Percentiles rank a stretch among this genome's conserved stretches.
Evolutionary conservation across 768 basidiomycete genomes (phyloP).

Genomic region (Lactifluus subvellereus): DNA sequence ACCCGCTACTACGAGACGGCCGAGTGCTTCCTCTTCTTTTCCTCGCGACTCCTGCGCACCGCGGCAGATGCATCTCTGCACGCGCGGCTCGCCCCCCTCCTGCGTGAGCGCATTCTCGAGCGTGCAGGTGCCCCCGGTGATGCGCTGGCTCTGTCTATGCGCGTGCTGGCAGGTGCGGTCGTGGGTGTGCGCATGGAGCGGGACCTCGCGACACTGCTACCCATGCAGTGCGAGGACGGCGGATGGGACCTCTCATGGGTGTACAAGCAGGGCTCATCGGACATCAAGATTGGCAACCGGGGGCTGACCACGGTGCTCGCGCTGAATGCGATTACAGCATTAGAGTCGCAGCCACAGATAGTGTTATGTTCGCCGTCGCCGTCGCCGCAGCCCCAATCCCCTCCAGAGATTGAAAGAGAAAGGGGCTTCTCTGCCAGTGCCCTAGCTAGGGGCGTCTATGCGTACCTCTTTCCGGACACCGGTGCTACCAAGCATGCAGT

Average conservation of each 20-base stretch:
- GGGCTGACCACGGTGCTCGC: conserved; percentile 51
- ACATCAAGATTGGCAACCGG: conserved; percentile 46
- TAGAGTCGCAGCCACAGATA: conserved; percentile 7
- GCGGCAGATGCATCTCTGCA: conserved; percentile 34
- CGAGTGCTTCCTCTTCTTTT: conserved; percentile 49
- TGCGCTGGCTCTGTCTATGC: conserved; percentile 51
- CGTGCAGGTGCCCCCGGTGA: conserved; percentile 45
- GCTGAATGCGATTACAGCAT: conserved; percentile 41
- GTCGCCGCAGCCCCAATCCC: too few species aligned
- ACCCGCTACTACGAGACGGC: conserved; percentile 49
- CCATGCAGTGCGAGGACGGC: conserved; percentile 50
- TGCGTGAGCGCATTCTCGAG: conserved; percentile 44
- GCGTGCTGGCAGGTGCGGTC: conserved; percentile 41
- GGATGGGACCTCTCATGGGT: conserved; percentile 52
- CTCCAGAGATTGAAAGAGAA: too few species aligned
- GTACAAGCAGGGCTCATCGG: conserved; percentile 48
- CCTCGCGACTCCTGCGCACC: conserved; percentile 39
- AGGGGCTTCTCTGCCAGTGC: too few species aligned
- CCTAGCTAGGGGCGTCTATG: too few species aligned
- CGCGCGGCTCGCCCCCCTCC: conserved; percentile 34
- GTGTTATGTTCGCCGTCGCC: too few species aligned
- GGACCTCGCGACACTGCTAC: conserved; percentile 41
- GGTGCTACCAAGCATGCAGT: too few species aligned
- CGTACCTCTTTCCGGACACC: too few species aligned
- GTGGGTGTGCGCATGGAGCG: conserved; percentile 40